These are phyloP conservation scores for Decorospora gaudefroyi DNA, from an alignment of 2,329 filamentous ascomycete species.

Conservation along the genomic window DNA sequence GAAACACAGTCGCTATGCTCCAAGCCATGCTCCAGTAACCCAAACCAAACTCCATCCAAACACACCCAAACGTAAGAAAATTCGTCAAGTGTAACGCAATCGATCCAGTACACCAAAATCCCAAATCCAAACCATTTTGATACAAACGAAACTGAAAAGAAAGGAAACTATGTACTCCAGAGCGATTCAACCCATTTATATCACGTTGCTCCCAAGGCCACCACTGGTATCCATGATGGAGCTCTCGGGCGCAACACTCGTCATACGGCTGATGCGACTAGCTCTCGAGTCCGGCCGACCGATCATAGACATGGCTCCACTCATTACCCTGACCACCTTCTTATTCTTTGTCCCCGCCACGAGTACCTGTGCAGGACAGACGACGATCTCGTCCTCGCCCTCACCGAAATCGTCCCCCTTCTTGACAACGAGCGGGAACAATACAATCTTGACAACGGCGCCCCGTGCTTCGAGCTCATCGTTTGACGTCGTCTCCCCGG, in stretches of 20 bases:
- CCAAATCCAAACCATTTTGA: conserved; percentile 16
- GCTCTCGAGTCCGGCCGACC: conserved; percentile 33
- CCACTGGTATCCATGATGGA: conserved; percentile 43
- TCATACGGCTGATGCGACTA: conserved; percentile 34
- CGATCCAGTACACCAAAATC: conserved; percentile 5
- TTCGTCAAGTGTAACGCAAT: background rate
- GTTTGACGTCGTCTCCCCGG: conserved; percentile 70
- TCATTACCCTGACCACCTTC: conserved; percentile 57
- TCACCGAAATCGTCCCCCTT: conserved; percentile 86
- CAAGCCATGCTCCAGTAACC: conserved; percentile 2
- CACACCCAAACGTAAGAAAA: conserved; percentile 8
- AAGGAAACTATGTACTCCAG: conserved; percentile 6
- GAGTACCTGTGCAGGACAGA: conserved; percentile 92
- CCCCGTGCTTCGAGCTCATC: conserved; percentile 77
- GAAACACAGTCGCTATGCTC: conserved; percentile 3
- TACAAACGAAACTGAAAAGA: conserved; percentile 7
- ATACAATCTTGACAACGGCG: conserved; percentile 83
- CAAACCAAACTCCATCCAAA: background rate
- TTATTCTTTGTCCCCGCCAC: conserved; percentile 61
- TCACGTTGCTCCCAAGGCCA: conserved; percentile 31
- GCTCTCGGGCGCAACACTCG: conserved; percentile 42
- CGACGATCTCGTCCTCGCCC: conserved; percentile 92
- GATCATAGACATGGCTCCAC: conserved; percentile 55
- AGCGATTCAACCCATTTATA: conserved; percentile 23
- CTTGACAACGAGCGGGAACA: conserved; percentile 96